Evolutionary conservation across 352 stramenopile genomes (phyloP), one percentile per base, ranked within the genome.

Genomic region (Pythium pyrilobum): DNA sequence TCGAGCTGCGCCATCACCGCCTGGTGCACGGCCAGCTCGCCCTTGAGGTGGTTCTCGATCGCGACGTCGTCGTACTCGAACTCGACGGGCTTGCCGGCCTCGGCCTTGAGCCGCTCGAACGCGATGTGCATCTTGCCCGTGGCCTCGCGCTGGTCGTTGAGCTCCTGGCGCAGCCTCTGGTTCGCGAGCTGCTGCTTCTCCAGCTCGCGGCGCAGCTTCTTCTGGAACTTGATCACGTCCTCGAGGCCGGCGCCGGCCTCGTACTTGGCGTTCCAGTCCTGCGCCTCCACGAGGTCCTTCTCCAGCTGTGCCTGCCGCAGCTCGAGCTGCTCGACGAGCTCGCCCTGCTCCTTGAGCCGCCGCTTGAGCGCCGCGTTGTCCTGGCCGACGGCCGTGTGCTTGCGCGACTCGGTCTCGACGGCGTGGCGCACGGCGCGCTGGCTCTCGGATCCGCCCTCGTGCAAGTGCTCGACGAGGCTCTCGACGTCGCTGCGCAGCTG

Each of bases 201-300:
- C 10, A 89, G 59, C 33, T 89, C 67, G n/a, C 72, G 61, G 4
- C 77, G 74, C 4, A 92, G 62, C 38, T 86, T 81, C 61, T 87
- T 87, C 32, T 90, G 76, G 58, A 76, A 79, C 37, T 72, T 78
- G 38, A 89, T 64, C n/a, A 88, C 74, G 45, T 89, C 81, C 54
- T 89, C 77, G 18, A 92, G 43, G 0, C 81, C 81, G 28, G 77
- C 75, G 18, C 71, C 56, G 9, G 69, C 54, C 48, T 92, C 81
- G 31, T 92, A 92, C 27, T 77, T 78, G 4, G 63, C 67, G 49
- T 88, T 90, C 74, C 71, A 87, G 21, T 71, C 64, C 24, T 87
- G 65, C 0, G 78, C 72, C 13, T 89, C 75, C 15, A 62, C 55
- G 2, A 87, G 56, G 36, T 86, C 62, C 5, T 79, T 71, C 58